phyloP scores from a whole-genome alignment of 129 eudicot genomes.

The Tanacetum coccineum region DNA sequence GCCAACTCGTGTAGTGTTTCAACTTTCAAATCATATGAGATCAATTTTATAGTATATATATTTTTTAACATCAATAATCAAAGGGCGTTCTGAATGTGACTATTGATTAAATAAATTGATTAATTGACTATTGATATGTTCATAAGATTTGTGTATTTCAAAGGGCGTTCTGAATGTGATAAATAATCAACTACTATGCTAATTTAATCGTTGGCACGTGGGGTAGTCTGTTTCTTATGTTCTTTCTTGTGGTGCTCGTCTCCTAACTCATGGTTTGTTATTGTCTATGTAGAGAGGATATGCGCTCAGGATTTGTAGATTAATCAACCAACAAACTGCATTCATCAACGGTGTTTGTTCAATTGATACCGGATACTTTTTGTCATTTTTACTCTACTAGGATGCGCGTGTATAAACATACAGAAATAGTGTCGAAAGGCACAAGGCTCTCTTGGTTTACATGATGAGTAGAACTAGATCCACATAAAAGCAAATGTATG shows the following conservation, averaged over 20 bases:
- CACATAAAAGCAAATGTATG: conserved; percentile 27
- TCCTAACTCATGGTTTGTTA: conserved; percentile 11
- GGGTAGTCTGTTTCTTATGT: neutral
- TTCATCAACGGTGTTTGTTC: conserved; percentile 17
- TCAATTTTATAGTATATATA: neutral
- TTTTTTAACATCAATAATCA: too few species aligned
- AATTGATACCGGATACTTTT: conserved; percentile 22
- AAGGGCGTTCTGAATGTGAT: neutral
- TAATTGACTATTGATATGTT: neutral
- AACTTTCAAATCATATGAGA: neutral
- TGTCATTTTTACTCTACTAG: conserved; percentile 11
- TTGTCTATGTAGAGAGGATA: conserved; percentile 57
- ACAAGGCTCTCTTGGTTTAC: conserved; percentile 31
- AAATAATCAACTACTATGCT: neutral
- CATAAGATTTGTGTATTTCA: neutral
- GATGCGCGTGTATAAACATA: conserved; percentile 37
- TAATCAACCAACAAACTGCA: conserved; percentile 14
- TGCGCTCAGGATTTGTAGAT: conserved; percentile 55
- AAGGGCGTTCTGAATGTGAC: too few species aligned
- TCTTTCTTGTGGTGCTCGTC: neutral
- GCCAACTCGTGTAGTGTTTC: neutral
- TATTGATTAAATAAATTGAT: too few species aligned
- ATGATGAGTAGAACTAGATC: conserved; percentile 32
- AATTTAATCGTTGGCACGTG: neutral
- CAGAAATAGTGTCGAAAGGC: conserved; percentile 25